phyloP scores from a whole-genome alignment of 2,329 filamentous ascomycete species.

The Atkinsonella hypoxylon region DNA sequence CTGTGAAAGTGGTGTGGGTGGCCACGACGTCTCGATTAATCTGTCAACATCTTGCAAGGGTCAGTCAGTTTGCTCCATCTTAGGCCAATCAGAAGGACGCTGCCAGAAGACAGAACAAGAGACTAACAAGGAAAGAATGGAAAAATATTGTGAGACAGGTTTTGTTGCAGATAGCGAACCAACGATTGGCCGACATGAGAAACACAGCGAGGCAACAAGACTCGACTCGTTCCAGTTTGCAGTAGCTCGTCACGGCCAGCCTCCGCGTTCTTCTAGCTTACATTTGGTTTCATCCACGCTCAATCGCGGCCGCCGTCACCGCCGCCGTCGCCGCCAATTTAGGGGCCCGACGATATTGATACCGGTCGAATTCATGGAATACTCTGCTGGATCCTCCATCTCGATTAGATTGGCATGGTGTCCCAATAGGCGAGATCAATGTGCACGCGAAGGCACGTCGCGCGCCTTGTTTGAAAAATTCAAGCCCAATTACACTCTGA shows the following conservation, averaged over 20 bases:
- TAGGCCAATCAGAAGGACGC: neutral
- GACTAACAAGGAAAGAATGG: neutral
- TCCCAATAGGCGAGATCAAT: neutral
- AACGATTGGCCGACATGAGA: constrained; percentile 9
- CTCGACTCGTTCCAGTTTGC: constrained; percentile 1
- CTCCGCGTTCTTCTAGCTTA: constrained; percentile 1
- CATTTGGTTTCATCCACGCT: neutral
- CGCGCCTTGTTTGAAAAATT: no score
- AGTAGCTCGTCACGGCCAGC: constrained; percentile 8
- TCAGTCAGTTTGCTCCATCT: no score
- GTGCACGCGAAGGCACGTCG: no score
- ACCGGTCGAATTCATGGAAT: no score
- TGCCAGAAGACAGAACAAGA: neutral
- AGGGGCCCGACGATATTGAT: neutral
- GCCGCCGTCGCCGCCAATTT: neutral
- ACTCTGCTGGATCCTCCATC: neutral
- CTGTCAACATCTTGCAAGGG: no score
- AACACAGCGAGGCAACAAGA: constrained; percentile 4
- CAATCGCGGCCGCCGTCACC: neutral
- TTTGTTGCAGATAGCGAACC: constrained; percentile 10
- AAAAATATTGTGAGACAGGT: neutral
- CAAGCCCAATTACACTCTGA: no score
- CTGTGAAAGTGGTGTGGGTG: no score
- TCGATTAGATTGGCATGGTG: neutral
- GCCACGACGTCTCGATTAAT: no score